Percentiles rank a stretch among this genome's conserved stretches.
phyloP scores from a whole-genome alignment of 2,329 filamentous ascomycete genomes.

The Leptosphaerulina australis region DNA sequence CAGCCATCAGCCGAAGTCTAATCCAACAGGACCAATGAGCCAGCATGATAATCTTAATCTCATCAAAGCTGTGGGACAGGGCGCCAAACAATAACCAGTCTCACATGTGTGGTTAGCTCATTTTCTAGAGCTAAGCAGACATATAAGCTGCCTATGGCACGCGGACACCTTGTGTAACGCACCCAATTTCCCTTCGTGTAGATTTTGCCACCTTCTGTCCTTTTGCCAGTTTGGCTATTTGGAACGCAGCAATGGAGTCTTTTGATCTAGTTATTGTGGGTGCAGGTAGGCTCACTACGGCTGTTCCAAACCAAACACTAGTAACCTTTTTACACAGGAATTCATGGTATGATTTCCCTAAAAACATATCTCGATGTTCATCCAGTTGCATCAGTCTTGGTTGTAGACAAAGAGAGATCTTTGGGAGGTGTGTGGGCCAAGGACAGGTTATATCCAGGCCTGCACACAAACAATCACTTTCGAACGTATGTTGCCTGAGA shows the following conservation, averaged over 20 bases:
- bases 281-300: constrained; percentile 26
- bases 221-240: not conserved
- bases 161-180: not conserved
- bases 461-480: constrained; percentile 54
- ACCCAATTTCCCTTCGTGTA: not conserved
- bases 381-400: constrained; percentile 48
- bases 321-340: constrained; percentile 21
- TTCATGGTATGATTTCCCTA: constrained; percentile 55
- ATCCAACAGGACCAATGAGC: not conserved
- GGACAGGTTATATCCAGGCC: constrained; percentile 52
- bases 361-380: constrained; percentile 57
- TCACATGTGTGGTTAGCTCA: not conserved
- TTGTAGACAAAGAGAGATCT: constrained; percentile 52
- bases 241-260: not conserved
- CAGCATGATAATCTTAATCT: not conserved
- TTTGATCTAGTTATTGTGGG: constrained; percentile 40
- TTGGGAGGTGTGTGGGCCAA: constrained; percentile 54
- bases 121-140: not conserved
- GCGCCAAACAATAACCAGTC: not conserved
- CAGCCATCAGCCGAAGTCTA: not conserved
- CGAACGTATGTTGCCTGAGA: constrained; percentile 36
- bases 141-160: not conserved
- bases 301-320: not conserved
- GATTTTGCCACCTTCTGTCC: not conserved
- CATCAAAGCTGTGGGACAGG: constrained; percentile 1